Evolutionary conservation across 2,329 filamentous ascomycete genomes (phyloP).

Genomic region (Colletotrichum simmondsii): DNA sequence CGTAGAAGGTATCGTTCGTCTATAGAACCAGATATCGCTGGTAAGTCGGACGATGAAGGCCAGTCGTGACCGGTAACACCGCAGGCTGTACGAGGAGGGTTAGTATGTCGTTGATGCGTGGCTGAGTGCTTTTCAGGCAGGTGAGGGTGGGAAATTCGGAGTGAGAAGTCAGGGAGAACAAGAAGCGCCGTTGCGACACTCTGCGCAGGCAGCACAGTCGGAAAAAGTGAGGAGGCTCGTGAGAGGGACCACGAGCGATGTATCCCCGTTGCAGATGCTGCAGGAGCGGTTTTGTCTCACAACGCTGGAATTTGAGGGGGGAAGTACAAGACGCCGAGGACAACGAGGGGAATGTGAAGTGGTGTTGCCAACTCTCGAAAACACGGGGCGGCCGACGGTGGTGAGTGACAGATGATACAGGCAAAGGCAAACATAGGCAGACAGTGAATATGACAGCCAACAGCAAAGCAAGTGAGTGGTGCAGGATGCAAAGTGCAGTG

Average conservation of each 20-base stretch:
- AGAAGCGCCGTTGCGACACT: conserved; percentile 26
- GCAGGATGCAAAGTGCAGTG: background rate
- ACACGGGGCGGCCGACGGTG: conserved; percentile 14
- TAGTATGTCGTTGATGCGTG: conserved; percentile 22
- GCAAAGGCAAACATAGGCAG: conserved; percentile 14
- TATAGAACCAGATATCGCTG: conserved; percentile 13
- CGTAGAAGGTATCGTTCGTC: conserved; percentile 20
- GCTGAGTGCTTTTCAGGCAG: background rate
- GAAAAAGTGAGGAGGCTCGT: conserved; percentile 24
- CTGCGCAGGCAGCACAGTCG: conserved; percentile 22
- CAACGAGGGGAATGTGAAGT: conserved; percentile 9
- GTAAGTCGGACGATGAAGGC: conserved; percentile 21
- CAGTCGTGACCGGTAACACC: conserved; percentile 27
- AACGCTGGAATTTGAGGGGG: conserved; percentile 15
- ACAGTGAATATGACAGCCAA: conserved; percentile 5
- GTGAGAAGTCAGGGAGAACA: background rate
- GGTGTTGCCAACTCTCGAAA: conserved; percentile 16
- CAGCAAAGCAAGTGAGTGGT: background rate
- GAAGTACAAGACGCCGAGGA: conserved; percentile 18
- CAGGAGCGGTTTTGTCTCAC: conserved; percentile 30
- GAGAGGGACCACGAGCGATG: conserved; percentile 30
- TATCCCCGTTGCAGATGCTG: conserved; percentile 32
- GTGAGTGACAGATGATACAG: conserved; percentile 23
- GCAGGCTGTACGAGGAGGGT: conserved; percentile 29
- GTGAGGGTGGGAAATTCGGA: background rate